Conservation (phyloP, 2,329 filamentous ascomycete species). For the Xylariales sp. region DNA sequence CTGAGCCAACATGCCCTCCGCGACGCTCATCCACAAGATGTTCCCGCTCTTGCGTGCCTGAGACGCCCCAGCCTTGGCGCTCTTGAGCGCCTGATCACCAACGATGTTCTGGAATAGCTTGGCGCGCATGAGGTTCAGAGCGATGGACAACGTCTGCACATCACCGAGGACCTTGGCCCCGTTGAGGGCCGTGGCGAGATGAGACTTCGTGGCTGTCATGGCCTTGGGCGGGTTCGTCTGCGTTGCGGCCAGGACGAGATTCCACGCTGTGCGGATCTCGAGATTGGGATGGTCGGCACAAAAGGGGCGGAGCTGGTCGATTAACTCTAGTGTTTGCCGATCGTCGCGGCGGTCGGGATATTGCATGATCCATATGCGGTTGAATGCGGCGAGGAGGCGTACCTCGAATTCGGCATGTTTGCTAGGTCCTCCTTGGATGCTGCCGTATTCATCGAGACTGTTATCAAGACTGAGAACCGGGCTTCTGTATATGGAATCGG, state of each 20-base stretch:
- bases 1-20: constrained; percentile 71
- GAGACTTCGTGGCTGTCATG: constrained; percentile 73
- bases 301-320: constrained; percentile 62
- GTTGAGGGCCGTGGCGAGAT: constrained; percentile 68
- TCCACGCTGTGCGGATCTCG: constrained; percentile 73
- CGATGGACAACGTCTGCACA: constrained; percentile 74
- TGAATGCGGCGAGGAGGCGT: constrained; percentile 61
- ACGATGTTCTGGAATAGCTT: constrained; percentile 79
- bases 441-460: constrained; percentile 3
- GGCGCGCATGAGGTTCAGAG: constrained; percentile 78
- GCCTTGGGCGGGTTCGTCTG: constrained; percentile 56
- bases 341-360: constrained; percentile 54
- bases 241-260: constrained; percentile 67
- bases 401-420: constrained; percentile 56
- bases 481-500: constrained; percentile 62
- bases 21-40: constrained; percentile 73
- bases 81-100: constrained; percentile 75
- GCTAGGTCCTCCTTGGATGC: constrained; percentile 15
- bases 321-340: constrained; percentile 51
- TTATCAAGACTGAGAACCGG: constrained; percentile 51
- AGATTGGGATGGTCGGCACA: constrained; percentile 67
- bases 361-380: constrained; percentile 69
- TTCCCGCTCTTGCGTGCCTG: constrained; percentile 69
- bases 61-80: constrained; percentile 62
- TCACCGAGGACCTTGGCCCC: constrained; percentile 68